Evolutionary conservation across 2,329 filamentous ascomycete genomes (phyloP).

Genomic region (Trichophyton mentagrophytes): DNA sequence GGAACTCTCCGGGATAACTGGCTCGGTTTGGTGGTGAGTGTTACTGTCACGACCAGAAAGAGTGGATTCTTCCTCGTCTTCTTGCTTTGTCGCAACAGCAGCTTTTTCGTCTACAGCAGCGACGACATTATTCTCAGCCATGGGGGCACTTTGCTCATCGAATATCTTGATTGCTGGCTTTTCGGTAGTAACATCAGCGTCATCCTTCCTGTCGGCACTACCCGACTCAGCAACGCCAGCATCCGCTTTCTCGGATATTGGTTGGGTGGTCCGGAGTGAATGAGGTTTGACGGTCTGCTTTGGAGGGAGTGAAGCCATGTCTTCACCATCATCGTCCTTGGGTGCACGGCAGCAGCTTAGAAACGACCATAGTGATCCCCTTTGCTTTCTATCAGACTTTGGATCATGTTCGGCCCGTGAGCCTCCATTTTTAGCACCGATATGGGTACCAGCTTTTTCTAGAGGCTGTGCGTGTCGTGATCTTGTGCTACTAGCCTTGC

Average conservation of each 20-base stretch:
- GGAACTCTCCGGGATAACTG: background rate
- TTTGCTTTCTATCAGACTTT: constrained; percentile 30
- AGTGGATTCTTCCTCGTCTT: background rate
- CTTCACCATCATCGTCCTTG: constrained; percentile 22
- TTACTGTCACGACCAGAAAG: background rate
- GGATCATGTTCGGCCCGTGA: constrained; percentile 22
- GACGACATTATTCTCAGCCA: constrained; percentile 17
- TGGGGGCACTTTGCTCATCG: constrained; percentile 19
- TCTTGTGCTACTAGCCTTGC: constrained; percentile 47
- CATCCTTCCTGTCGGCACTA: constrained; percentile 29
- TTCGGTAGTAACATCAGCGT: constrained; percentile 28
- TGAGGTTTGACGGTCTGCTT: constrained; percentile 34
- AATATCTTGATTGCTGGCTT: constrained; percentile 24
- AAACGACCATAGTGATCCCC: constrained; percentile 33
- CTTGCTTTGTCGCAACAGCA: background rate
- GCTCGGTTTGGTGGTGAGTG: background rate
- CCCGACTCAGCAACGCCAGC: constrained; percentile 28
- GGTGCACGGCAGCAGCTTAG: constrained; percentile 38
- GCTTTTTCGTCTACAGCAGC: background rate
- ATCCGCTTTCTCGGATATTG: constrained; percentile 25
- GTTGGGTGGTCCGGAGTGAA: constrained; percentile 25
- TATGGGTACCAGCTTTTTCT: constrained; percentile 11
- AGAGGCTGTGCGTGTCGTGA: constrained; percentile 26
- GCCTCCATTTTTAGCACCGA: constrained; percentile 19
- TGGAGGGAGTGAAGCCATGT: constrained; percentile 32